These are phyloP conservation scores for Euphorbia schlechtendalii DNA, from an alignment of 441 rosid species.

Conservation along the genomic window DNA sequence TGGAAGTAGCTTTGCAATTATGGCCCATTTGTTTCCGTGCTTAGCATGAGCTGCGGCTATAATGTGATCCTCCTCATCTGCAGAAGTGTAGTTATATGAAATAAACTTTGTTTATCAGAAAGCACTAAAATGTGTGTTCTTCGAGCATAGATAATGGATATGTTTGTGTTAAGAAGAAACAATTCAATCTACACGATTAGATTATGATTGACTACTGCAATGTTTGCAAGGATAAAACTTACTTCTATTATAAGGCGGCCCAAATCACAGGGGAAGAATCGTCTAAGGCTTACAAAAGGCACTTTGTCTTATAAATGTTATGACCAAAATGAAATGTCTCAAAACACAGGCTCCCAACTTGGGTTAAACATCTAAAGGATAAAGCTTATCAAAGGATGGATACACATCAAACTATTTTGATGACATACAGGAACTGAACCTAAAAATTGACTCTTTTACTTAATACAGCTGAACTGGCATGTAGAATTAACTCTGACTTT, in stretches of 20 bases:
- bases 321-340: not conserved
- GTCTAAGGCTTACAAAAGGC: not conserved
- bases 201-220: not conserved
- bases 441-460: not conserved
- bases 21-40: too few relatives aligned
- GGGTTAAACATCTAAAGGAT: too few relatives aligned
- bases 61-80: constrained; percentile 72
- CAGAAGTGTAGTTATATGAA: too few relatives aligned
- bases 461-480: not conserved
- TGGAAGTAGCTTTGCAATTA: too few relatives aligned
- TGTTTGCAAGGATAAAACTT: not conserved
- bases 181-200: not conserved
- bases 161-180: not conserved
- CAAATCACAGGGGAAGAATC: not conserved
- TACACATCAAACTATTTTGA: too few relatives aligned
- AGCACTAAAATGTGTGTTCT: constrained; percentile 8
- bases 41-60: constrained; percentile 51
- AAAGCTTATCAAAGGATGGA: too few relatives aligned
- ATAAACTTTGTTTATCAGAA: constrained; percentile 10
- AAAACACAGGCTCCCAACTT: too few relatives aligned
- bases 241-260: not conserved
- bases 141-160: not conserved
- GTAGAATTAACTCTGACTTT: not conserved
- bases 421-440: not conserved
- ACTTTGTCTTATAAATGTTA: too few relatives aligned